Evolutionary conservation across 176 grass and related monocot species (phyloP), one percentile per base, ranked within the genome.

Genomic region (Eremochloa ophiuroides): DNA sequence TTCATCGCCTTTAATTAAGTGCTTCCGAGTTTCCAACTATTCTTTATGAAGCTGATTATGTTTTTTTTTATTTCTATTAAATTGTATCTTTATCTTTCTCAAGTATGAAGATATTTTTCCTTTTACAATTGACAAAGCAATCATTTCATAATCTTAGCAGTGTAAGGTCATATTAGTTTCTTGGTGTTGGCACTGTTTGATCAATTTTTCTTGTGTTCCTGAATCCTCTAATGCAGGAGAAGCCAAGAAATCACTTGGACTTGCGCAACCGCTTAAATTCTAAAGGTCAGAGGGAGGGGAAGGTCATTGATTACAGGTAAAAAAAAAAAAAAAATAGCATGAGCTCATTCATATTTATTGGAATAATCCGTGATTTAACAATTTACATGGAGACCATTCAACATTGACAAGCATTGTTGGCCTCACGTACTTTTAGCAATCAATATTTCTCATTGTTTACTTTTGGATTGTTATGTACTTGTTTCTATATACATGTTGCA

Each of bases 241-340:
- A 95, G 84, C 96, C 96, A 8, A 99, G 86, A 86, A 99, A 99
- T 59, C 93, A 99, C 73, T 75, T 99, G 74, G 96, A 99, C 74
- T 56, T 95, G 91, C 87, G 96, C 12, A 90, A 99, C 69, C 83
- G 91, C 9, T 90, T 99, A 29, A 94, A 99, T 81, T 99, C 96
- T 22, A 99, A 86, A 88, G 96, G 93, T 30, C 91, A 93, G 63
- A 93, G 93, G 35, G 87, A 99, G 75, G 96, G 96, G n/a, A 95
- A 93, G 80, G 86, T 99, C 82, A 99, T 99, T 74, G 96, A 99
- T 90, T 95, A 99, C 69, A 95, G 89, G 96, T 90, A 85, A 59
- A 63, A 14, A 76, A 22, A n/a, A 8, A 74, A 85, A 59, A 63
- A 14, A 76, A 22, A n/a, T 8, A 74, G 10, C 55, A 47, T 10